phyloP scores from a whole-genome alignment of 139 green algal species.

The Coelastrella sp. region DNA sequence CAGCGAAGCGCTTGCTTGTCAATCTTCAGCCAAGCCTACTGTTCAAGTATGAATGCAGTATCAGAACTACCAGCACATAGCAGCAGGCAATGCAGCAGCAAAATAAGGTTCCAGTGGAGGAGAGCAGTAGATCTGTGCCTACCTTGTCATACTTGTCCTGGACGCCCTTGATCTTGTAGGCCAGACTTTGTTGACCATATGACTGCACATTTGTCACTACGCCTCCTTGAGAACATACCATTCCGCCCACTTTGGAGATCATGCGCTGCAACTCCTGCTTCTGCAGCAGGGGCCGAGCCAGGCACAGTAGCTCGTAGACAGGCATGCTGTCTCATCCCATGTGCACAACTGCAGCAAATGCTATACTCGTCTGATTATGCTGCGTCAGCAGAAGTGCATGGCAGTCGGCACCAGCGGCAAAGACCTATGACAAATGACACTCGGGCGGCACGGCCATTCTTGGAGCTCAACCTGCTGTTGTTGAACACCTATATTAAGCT shows the following conservation, averaged over 20 bases:
- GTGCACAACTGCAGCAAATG: not conserved
- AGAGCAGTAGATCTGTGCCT: constrained; percentile 26
- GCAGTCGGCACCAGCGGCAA: not conserved
- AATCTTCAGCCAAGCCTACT: too few relatives aligned
- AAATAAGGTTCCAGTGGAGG: not conserved
- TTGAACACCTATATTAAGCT: not conserved
- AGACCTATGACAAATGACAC: not conserved
- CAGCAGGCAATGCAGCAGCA: not conserved
- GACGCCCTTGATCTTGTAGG: constrained; percentile 77
- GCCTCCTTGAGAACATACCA: constrained; percentile 73
- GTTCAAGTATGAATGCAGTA: too few relatives aligned
- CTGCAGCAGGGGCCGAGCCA: constrained; percentile 68
- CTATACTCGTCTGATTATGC: not conserved
- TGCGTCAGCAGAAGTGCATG: not conserved
- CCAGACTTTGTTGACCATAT: constrained; percentile 78
- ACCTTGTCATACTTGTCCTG: constrained; percentile 72
- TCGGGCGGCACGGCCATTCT: not conserved
- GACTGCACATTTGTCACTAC: constrained; percentile 78
- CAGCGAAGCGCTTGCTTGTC: not conserved
- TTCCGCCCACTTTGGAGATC: constrained; percentile 60
- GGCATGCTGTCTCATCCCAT: constrained; percentile 66
- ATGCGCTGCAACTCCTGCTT: constrained; percentile 54
- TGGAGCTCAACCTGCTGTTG: not conserved
- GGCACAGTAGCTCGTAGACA: constrained; percentile 86
- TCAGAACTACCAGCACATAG: too few relatives aligned